Evolutionary conservation across 108 stramenopile species (phyloP).

Genomic region (Chaetoceros tenuissimus): DNA sequence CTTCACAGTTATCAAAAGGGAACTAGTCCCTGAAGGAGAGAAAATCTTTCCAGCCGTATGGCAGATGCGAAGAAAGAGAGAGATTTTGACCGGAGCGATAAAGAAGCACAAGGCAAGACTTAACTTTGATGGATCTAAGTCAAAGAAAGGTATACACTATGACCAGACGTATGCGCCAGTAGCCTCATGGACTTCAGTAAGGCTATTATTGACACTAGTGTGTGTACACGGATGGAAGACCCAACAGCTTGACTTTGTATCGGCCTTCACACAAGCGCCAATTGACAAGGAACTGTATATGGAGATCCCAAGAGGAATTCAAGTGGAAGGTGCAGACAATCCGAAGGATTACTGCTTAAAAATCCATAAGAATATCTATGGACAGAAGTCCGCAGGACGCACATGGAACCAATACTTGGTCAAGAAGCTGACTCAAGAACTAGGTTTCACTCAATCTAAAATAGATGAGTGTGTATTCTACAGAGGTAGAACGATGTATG

Average conservation of each 20-base stretch:
- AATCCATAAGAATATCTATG: constrained; percentile 25
- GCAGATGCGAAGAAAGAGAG: neutral
- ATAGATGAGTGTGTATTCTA: too few relatives aligned
- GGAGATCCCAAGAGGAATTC: constrained; percentile 20
- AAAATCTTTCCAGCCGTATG: neutral
- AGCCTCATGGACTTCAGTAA: too few relatives aligned
- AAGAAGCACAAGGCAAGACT: constrained; percentile 3
- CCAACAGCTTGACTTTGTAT: constrained; percentile 36
- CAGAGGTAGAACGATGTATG: constrained; percentile 26
- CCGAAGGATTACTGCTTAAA: constrained; percentile 24
- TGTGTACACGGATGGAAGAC: constrained; percentile 18
- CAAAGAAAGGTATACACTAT: constrained; percentile 11
- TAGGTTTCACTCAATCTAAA: constrained; percentile 28
- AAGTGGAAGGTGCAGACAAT: constrained; percentile 9
- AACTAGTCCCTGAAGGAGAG: neutral
- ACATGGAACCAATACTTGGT: constrained; percentile 30
- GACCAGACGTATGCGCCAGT: too few relatives aligned
- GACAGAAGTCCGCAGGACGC: constrained; percentile 27
- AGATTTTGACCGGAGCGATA: neutral
- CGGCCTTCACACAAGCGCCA: constrained; percentile 28
- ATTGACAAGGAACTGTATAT: constrained; percentile 22
- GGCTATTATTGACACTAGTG: too few relatives aligned
- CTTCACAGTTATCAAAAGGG: neutral
- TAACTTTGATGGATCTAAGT: constrained; percentile 22
- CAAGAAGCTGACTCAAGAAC: neutral